Conservation (phyloP, 2,329 filamentous ascomycete genomes). For the Diaporthe vaccinii region DNA sequence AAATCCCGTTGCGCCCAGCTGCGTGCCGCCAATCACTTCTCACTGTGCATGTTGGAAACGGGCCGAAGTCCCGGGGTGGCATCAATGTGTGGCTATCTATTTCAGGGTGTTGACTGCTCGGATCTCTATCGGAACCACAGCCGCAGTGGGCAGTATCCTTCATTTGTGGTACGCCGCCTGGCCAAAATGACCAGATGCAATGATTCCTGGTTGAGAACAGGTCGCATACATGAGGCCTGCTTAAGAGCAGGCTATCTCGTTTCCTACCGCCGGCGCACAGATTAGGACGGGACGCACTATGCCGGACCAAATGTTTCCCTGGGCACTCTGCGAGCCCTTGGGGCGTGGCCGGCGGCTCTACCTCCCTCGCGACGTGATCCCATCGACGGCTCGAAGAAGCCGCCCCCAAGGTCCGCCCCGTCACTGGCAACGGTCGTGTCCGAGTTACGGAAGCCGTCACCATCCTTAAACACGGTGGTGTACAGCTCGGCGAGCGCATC, state of each 20-base stretch:
- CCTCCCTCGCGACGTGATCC: slow-evolving; percentile 17
- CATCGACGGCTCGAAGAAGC: slow-evolving; percentile 26
- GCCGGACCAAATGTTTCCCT: slow-evolving; percentile 24
- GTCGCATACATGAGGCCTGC: background rate
- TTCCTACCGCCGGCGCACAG: background rate
- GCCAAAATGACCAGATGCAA: background rate
- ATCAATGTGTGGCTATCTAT: slow-evolving; percentile 7
- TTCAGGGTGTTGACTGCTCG: slow-evolving; percentile 18
- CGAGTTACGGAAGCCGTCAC: slow-evolving; percentile 73
- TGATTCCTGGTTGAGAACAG: background rate
- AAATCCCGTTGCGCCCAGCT: background rate
- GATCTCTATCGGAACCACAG: background rate
- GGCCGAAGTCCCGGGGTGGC: background rate
- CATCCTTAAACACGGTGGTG: slow-evolving; percentile 80
- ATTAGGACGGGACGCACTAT: background rate
- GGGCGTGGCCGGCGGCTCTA: background rate
- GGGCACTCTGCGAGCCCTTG: slow-evolving; percentile 8
- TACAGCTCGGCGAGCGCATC: slow-evolving; percentile 78
- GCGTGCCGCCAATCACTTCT: slow-evolving; percentile 11
- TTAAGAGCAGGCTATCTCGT: background rate
- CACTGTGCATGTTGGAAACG: slow-evolving; percentile 5
- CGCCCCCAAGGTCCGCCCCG: slow-evolving; percentile 25
- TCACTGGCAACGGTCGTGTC: slow-evolving; percentile 46
- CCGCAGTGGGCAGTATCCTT: background rate
- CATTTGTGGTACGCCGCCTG: background rate